Base-by-base conservation (phyloP, 2,329 filamentous ascomycete species). In the Curvularia sp. region DNA sequence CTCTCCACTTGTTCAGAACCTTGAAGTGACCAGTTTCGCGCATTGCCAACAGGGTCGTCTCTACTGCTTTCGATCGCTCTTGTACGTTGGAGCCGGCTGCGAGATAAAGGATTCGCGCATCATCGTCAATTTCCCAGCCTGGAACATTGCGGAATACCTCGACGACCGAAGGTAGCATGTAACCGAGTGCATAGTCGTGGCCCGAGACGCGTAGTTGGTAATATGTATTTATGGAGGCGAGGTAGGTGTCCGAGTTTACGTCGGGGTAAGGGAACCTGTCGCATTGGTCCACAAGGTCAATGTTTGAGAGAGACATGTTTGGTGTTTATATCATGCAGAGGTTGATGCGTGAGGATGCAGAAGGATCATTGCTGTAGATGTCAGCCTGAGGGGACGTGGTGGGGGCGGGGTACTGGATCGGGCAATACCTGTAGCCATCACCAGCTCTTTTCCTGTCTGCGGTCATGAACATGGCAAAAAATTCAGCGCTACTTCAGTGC, bases 231-330 rank as follows among this genome's bases (percentile, higher is more conserved):
- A 86, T 77, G 61, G 85, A 78, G 43, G 80, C 76, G 44, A 83
- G 78, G 75, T 89, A 87, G 50, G 57, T 83, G 74, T 9, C 47
- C 15, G 86, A 83, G 63, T 88, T 81, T 54, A 81, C 82, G 55
- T 89, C 83, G 55, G 85, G 83, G 78, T 96, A 92, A 1, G 93
- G 93, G 71, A 96, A 96, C 70, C 91, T 94, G 73, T 87, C 85
- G 77, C 84, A 85, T 75, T 86, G 83, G 52, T 81, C 77, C 48
- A 87, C 74, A 26, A 87, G 77, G 51, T 86, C 83, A 49, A 87
- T 77, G 63, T 86, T 83, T 26, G 81, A 80, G 60, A 80, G 77
- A 2, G 68, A 53, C 74, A 77, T 76, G 46, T 35, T 66, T 38
- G 28, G 15, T 38, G 35, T 24, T 20, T 5, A 50, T 60, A 20